These are phyloP conservation scores for Raddia guianensis DNA, from an alignment of 176 grass and related monocot species.

Conservation along the genomic window DNA sequence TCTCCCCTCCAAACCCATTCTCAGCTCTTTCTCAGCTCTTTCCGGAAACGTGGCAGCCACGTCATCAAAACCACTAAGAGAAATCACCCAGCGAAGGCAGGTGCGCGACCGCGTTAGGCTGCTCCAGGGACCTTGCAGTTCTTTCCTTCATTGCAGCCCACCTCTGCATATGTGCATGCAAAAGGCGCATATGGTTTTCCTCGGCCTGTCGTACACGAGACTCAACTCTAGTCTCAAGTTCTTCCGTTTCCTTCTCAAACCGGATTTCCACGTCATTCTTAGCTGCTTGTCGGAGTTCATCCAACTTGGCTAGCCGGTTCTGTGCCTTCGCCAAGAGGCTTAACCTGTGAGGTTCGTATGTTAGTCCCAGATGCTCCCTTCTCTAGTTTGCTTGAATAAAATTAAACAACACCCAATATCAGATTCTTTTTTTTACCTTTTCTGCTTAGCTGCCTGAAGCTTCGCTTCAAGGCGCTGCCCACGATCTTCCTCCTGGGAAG, in stretches of 20 bases:
- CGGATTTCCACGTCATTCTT: constrained; percentile 78
- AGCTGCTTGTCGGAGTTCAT: constrained; percentile 84
- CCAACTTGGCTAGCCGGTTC: constrained; percentile 72
- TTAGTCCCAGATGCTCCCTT: neutral
- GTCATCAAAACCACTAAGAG: too few species aligned
- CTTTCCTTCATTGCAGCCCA: constrained; percentile 77
- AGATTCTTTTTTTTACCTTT: constrained; percentile 52
- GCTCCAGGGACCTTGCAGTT: constrained; percentile 64
- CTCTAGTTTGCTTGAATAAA: neutral
- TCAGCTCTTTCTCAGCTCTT: too few species aligned
- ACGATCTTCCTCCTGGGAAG: constrained; percentile 94
- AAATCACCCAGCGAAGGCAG: too few species aligned
- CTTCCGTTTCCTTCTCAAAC: constrained; percentile 89
- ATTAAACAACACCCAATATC: neutral
- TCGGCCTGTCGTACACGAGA: constrained; percentile 90
- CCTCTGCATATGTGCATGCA: constrained; percentile 68
- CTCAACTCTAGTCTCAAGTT: constrained; percentile 81
- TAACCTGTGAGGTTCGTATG: constrained; percentile 49
- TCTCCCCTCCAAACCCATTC: too few species aligned
- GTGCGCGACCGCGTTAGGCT: too few species aligned
- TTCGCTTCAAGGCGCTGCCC: constrained; percentile 81
- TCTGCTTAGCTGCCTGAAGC: constrained; percentile 92
- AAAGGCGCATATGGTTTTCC: constrained; percentile 74
- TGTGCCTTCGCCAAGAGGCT: constrained; percentile 82
- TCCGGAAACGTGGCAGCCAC: too few species aligned